Evolutionary conservation across 2,329 filamentous ascomycete genomes (phyloP).

Genomic region (Biscogniauxia marginata): DNA sequence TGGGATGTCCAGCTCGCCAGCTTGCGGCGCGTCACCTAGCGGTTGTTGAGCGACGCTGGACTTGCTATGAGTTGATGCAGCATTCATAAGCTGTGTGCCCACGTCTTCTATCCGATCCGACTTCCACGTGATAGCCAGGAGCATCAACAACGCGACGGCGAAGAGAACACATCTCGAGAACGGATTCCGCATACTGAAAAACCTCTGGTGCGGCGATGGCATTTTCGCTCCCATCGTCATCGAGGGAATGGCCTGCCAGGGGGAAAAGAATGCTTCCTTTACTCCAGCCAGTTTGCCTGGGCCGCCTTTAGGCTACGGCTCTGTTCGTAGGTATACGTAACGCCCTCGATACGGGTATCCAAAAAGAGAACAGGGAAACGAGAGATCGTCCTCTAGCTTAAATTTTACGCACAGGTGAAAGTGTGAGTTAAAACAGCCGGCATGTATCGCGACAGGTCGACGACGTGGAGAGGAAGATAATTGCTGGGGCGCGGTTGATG

Average conservation of each 20-base stretch:
- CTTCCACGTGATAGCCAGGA: conserved; percentile 42
- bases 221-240: conserved; percentile 40
- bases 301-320: conserved; percentile 5
- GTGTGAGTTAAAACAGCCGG: neutral
- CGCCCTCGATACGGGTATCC: neutral
- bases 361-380: neutral
- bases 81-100: conserved; percentile 41
- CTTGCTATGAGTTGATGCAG: conserved; percentile 35
- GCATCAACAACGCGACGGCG: conserved; percentile 42
- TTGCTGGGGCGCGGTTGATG: neutral
- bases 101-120: conserved; percentile 41
- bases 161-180: conserved; percentile 45
- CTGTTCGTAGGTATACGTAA: conserved; percentile 9
- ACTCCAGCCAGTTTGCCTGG: conserved; percentile 8
- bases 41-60: conserved; percentile 33
- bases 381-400: conserved; percentile 5
- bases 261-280: conserved; percentile 15
- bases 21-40: conserved; percentile 27
- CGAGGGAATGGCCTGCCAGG: conserved; percentile 18
- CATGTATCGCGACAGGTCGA: conserved; percentile 20
- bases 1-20: conserved; percentile 29
- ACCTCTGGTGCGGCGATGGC: conserved; percentile 39
- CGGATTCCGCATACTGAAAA: conserved; percentile 50
- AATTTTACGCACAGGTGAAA: neutral
- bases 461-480: conserved; percentile 8